Percentiles rank a stretch among this genome's conserved stretches.
These are phyloP conservation scores for Massariosphaeria phaeospora DNA, from an alignment of 495 filamentous ascomycete genomes.

Conservation along the genomic window DNA sequence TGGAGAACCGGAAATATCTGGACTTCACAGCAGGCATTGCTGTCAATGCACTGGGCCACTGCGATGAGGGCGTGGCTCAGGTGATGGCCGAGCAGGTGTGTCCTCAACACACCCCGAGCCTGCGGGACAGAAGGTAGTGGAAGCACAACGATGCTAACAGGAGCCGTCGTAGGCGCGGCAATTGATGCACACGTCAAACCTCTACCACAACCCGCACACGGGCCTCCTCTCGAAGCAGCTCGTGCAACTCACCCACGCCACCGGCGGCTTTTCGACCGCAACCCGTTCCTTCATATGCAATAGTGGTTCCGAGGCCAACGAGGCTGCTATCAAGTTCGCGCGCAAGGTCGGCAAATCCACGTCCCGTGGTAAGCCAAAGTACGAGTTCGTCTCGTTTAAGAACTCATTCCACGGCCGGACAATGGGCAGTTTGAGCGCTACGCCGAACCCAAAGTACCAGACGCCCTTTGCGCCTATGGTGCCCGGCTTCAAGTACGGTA, in stretches of 20 bases:
- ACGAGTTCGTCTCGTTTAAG: constrained; percentile 82
- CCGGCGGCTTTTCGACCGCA: constrained; percentile 75
- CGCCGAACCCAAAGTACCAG: constrained; percentile 98
- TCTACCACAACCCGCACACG: constrained; percentile 95
- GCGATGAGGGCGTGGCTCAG: constrained; percentile 63
- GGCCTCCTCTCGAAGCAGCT: constrained; percentile 80
- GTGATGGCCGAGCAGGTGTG: constrained; percentile 71
- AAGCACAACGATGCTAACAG: constrained; percentile 1
- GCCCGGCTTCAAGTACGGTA: constrained; percentile 83
- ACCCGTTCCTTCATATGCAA: constrained; percentile 89
- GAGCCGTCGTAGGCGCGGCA: constrained; percentile 55
- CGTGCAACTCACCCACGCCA: constrained; percentile 66
- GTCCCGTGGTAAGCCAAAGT: constrained; percentile 66
- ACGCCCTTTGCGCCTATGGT: constrained; percentile 91
- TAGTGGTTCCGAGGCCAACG: constrained; percentile 91
- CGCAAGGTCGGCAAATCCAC: constrained; percentile 77
- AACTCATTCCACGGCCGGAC: constrained; percentile 94
- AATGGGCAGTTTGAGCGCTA: constrained; percentile 86
- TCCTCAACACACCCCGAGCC: background rate
- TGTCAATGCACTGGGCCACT: constrained; percentile 87
- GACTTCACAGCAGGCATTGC: constrained; percentile 96
- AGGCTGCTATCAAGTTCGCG: constrained; percentile 94
- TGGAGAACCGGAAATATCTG: constrained; percentile 82
- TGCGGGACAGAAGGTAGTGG: background rate
- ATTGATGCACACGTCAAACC: constrained; percentile 84